Percentiles rank a stretch among this genome's conserved stretches.
Evolutionary conservation across 2,329 filamentous ascomycete genomes (phyloP).

Genomic region (Lasiodiplodia citricola): DNA sequence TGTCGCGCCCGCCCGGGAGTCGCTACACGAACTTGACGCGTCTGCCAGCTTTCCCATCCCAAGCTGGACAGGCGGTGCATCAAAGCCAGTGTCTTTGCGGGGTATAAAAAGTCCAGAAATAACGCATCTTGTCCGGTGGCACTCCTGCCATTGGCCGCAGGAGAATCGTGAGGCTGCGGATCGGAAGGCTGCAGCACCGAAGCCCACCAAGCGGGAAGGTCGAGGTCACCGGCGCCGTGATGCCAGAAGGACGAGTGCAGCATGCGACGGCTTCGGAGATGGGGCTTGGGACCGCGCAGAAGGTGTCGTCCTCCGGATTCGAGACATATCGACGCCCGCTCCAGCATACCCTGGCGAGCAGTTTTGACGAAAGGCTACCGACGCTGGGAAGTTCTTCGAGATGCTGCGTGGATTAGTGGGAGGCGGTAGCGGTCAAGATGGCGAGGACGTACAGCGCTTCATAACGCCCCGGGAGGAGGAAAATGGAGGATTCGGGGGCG

Average conservation of each 20-base stretch:
- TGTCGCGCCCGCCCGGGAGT: constrained; percentile 28
- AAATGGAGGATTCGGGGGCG: neutral
- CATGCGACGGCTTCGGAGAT: constrained; percentile 52
- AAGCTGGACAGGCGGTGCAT: constrained; percentile 37
- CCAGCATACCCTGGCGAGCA: constrained; percentile 56
- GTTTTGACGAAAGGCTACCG: constrained; percentile 9
- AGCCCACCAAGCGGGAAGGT: constrained; percentile 42
- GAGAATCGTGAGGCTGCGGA: constrained; percentile 21
- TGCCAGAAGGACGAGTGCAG: constrained; percentile 63
- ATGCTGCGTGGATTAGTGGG: constrained; percentile 5
- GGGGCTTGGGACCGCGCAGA: constrained; percentile 48
- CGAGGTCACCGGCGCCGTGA: constrained; percentile 57
- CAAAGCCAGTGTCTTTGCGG: constrained; percentile 50
- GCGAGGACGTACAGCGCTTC: constrained; percentile 16
- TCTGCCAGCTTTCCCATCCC: constrained; percentile 30
- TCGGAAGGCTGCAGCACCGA: constrained; percentile 27
- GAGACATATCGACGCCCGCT: constrained; percentile 64
- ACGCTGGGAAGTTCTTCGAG: neutral
- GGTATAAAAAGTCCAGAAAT: constrained; percentile 56
- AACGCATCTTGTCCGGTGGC: neutral
- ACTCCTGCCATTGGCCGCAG: neutral
- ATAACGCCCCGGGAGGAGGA: constrained; percentile 8
- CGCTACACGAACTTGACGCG: neutral
- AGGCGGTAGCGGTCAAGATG: neutral
- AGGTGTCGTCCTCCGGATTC: constrained; percentile 61